Evolutionary conservation across 805 yeast species (phyloP).

Genomic region (Zygotorulaspora chibaensis): DNA sequence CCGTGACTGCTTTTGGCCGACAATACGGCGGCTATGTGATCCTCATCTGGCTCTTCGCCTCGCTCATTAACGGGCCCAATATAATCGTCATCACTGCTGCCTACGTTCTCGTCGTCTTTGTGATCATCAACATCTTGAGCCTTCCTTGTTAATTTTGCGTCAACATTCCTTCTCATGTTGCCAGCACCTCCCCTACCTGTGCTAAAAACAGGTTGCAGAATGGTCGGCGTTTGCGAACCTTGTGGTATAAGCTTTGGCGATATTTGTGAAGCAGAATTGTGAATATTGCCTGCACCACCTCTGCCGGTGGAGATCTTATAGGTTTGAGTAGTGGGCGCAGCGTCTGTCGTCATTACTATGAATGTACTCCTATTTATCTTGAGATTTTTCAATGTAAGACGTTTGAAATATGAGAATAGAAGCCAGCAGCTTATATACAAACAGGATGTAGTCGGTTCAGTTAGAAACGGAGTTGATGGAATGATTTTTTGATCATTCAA

Average conservation of each 20-base stretch:
- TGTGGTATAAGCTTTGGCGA: constrained; percentile 54
- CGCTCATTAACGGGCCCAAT: constrained; percentile 11
- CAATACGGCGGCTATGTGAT: constrained; percentile 4
- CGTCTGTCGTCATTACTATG: neutral
- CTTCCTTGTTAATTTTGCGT: constrained; percentile 53
- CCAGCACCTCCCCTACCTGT: constrained; percentile 83
- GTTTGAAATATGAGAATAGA: neutral
- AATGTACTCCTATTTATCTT: neutral
- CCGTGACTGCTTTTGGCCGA: constrained; percentile 6
- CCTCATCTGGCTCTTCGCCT: constrained; percentile 1
- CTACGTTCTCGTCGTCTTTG: constrained; percentile 20
- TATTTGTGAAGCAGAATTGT: constrained; percentile 41
- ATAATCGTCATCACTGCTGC: constrained; percentile 8
- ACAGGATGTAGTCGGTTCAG: no score
- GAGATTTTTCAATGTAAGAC: neutral
- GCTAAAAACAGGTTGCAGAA: constrained; percentile 51
- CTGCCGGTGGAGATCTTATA: constrained; percentile 55
- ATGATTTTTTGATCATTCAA: no score
- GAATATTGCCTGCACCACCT: constrained; percentile 74
- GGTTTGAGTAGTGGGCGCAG: neutral
- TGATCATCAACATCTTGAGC: constrained; percentile 62
- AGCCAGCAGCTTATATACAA: no score
- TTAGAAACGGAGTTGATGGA: no score
- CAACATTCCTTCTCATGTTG: constrained; percentile 61
- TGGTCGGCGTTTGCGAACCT: constrained; percentile 59